Evolutionary conservation across 805 yeast species (phyloP), one percentile per base, ranked within the genome.

Genomic region (Maudiozyma bulderi): DNA sequence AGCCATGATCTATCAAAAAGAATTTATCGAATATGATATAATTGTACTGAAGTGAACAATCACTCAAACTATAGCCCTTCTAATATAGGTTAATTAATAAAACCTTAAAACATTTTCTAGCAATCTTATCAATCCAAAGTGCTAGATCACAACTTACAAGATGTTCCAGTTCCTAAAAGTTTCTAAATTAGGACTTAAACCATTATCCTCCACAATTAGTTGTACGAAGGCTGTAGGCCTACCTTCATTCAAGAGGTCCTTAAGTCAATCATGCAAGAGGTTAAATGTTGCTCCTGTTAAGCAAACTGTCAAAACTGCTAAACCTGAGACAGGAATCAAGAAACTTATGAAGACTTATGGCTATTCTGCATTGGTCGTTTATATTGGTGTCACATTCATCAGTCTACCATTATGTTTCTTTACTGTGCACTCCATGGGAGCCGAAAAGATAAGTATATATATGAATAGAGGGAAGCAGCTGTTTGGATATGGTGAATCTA

Each of bases 301-400:
- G 14, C 15, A 40, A 6, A 13, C 30, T 10, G 32, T 13, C 8
- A 44, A 40, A 2, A 14, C 10, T 6, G 28, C 9, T n/a, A 40
- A 38, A 31, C 9, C 50, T 10, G 47, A 47, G 20, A 59, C 57
- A 8, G 70, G 72, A 4, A 57, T 72, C 38, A 86, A 80, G 64
- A 82, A 77, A 9, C 72, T 93, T 53, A 75, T 86, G 59, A 82
- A 85, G 61, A 84, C 86, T 61, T 93, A 93, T 65, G 99, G 99
- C 0, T 88, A 84, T 71, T 79, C 95, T 14, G 97, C 96, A 0
- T 69, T 91, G 11, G 95, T 88, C 11, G 87, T 91, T 0, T 93
- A 93, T 61, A 57, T 88, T 20, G 83, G 77, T 1, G 63, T 93
- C n/a, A 75, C 86, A 1, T 71, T 74, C 26, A 66, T 93, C 30